Base-by-base conservation (phyloP, 1,284 basidiomycete species). In the Meira nashicola region DNA sequence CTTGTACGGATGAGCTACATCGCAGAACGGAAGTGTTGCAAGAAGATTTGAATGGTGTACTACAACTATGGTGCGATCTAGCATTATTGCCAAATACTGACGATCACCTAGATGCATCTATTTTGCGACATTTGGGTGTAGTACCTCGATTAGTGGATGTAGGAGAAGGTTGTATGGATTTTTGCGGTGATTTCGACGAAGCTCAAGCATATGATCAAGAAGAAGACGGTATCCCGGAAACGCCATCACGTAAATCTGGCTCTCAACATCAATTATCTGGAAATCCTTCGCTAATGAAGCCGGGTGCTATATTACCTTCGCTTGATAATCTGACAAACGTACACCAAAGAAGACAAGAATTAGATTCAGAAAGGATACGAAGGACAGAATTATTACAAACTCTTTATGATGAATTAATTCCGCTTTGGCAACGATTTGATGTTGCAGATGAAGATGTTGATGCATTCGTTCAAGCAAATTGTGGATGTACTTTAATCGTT, bases 401-500 rank as follows among this genome's bases (percentile, higher is more conserved):
- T 10, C 57, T 75, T 6, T 78, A 76, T 60, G 76, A 78, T 55
- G 73, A 78, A 59, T 65, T 78, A 21, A 67, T 64, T 54, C 67
- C 67, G 60, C 65, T 78, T n/a, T 78, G 76, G 76, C 64, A 63
- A 58, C 64, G 68, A 10, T 76, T 75, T 40, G 74, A 74, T 39
- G 75, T 75, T n/a, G 66, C 67, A 5, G 71, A 75, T 48, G 67
- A 66, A 17, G 76, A 74, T 55, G 74, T 77, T 70, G 76, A 76
- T 17, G 71, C 66, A 1, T 78, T 78, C 47, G 76, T 78, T 41
- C 64, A 68, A 58, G 68, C 67, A 25, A 67, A 78, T 60, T 82
- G 86, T 43, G 92, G 92, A 1, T 87, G 85, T 66, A 91, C 88
- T 9, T 85, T 87, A 51, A 84, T 83, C 10, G 86, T 85, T 6